Percentiles rank a stretch among this genome's conserved stretches.
These are phyloP conservation scores for Aspergillus campestris DNA, from an alignment of 495 filamentous ascomycete genomes.

Conservation along the genomic window DNA sequence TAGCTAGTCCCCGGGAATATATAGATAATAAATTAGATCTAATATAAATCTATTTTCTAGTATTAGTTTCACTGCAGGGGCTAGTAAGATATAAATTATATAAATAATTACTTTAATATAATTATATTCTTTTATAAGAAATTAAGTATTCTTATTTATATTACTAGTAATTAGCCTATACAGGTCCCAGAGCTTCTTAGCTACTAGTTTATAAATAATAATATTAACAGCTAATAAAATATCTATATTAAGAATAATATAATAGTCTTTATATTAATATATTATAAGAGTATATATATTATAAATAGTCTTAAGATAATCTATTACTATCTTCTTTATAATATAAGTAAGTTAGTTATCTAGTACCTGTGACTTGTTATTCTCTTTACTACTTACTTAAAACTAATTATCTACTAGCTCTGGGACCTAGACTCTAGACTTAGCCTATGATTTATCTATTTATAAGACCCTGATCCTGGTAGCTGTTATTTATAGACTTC, in stretches of 20 bases:
- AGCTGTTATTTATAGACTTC: neutral
- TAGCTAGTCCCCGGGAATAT: slow-evolving; percentile 1
- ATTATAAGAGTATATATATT: neutral
- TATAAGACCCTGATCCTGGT: slow-evolving; percentile 3
- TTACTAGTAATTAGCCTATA: slow-evolving; percentile 15
- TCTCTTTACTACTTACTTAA: slow-evolving; percentile 11
- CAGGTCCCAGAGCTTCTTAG: slow-evolving; percentile 20
- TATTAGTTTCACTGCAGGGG: slow-evolving; percentile 3
- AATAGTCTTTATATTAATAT: neutral
- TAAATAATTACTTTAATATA: no score
- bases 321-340: slow-evolving; percentile 9
- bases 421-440: no score
- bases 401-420: slow-evolving; percentile 6
- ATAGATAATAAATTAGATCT: slow-evolving; percentile 2
- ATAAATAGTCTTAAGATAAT: slow-evolving; percentile 8
- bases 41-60: neutral
- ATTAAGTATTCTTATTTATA: slow-evolving; percentile 17
- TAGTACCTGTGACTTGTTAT: slow-evolving; percentile 16
- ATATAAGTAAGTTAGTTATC: slow-evolving; percentile 14
- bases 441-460: neutral
- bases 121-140: no score
- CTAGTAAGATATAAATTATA: slow-evolving; percentile 9
- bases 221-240: neutral
- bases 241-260: slow-evolving; percentile 1
- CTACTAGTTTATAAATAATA: slow-evolving; percentile 13